A percentile compares a stretch with the other conserved stretches of the same genome.
Conservation (phyloP, 2,329 filamentous ascomycete species). For the Fusarium stilboides region DNA sequence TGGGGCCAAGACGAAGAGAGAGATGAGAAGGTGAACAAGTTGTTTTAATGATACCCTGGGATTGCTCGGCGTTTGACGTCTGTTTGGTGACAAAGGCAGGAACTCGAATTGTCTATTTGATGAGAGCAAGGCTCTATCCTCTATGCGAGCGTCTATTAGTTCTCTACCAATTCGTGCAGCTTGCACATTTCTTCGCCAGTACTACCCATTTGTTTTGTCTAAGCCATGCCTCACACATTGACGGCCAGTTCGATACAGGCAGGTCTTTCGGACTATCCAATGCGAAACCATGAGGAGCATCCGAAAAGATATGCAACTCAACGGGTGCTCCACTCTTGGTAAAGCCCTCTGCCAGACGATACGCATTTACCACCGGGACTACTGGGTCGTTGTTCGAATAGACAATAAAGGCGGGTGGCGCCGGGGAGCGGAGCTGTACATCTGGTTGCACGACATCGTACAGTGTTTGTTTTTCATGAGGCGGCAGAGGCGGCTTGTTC, state of each 20-base stretch:
- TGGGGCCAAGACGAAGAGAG: constrained; percentile 40
- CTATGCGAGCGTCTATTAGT: too few species aligned
- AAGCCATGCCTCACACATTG: constrained; percentile 44
- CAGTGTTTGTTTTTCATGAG: constrained; percentile 41
- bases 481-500: constrained; percentile 41
- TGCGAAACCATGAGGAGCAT: constrained; percentile 45
- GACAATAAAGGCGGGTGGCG: constrained; percentile 39
- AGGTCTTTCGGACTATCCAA: constrained; percentile 32
- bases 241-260: constrained; percentile 43
- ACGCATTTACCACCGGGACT: constrained; percentile 41
- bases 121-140: too few species aligned
- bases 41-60: constrained; percentile 11
- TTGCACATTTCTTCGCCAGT: not conserved
- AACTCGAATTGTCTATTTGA: not conserved
- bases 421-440: constrained; percentile 27
- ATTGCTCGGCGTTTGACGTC: not conserved
- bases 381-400: constrained; percentile 47
- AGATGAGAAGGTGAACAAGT: constrained; percentile 1
- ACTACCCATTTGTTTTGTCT: constrained; percentile 29
- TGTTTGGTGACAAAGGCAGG: not conserved
- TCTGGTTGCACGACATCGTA: constrained; percentile 44
- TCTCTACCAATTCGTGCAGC: too few species aligned
- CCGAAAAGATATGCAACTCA: constrained; percentile 43
- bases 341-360: constrained; percentile 38
- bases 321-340: constrained; percentile 30